These are phyloP conservation scores for Fusarium keratoplasticum DNA, from an alignment of 2,329 filamentous ascomycete species.

Conservation along the genomic window DNA sequence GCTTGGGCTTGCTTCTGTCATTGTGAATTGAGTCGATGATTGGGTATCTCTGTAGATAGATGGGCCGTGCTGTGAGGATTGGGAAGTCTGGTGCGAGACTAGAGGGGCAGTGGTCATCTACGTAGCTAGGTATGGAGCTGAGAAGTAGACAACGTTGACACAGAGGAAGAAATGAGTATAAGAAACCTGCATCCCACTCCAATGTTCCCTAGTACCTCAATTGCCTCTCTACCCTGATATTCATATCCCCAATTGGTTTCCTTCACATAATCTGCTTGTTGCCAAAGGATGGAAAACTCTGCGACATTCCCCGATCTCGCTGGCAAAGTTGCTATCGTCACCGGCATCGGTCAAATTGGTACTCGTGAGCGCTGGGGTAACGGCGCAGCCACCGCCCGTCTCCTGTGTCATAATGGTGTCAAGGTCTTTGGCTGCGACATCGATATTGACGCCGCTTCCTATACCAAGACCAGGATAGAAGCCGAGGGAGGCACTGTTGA, in stretches of 20 bases:
- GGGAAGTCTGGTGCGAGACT: not conserved
- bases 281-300: not conserved
- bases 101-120: not conserved
- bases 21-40: not conserved
- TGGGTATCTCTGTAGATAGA: not conserved
- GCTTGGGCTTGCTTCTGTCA: not conserved
- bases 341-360: not conserved
- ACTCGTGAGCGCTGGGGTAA: not conserved
- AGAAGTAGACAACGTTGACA: not conserved
- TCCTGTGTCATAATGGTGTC: not conserved
- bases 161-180: not conserved
- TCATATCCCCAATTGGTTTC: not conserved
- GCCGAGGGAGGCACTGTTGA: not conserved
- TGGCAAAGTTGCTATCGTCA: not conserved
- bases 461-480: not conserved
- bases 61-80: not conserved
- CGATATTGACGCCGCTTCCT: not conserved
- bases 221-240: not conserved
- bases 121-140: no score
- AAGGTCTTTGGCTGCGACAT: not conserved
- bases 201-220: not conserved
- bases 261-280: not conserved
- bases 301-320: not conserved
- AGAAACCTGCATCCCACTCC: not conserved
- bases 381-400: not conserved